Percentiles rank a stretch among this genome's conserved stretches.
Evolutionary conservation across 805 yeast species (phyloP).

Genomic region (Ogataea zsoltii): DNA sequence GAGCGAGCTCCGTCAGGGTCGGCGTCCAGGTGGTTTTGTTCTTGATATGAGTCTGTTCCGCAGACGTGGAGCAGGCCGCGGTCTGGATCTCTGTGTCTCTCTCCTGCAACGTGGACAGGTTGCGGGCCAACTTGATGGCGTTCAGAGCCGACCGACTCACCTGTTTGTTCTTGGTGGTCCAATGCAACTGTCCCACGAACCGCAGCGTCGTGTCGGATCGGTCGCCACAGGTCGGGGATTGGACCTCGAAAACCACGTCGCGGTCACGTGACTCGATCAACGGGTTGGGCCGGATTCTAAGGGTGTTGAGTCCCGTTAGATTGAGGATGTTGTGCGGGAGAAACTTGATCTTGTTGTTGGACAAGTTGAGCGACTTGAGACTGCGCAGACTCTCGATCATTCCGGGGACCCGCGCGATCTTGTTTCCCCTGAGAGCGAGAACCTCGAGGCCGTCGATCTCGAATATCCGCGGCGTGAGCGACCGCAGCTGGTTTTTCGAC

Average conservation of each 20-base stretch:
- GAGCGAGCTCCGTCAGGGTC: conserved; percentile 47
- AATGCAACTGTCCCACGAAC: conserved; percentile 30
- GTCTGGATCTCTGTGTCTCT: conserved; percentile 20
- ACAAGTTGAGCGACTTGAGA: conserved; percentile 52
- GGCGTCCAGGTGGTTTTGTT: conserved; percentile 37
- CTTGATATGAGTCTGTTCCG: conserved; percentile 18
- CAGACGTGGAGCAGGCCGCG: not conserved
- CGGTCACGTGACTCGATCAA: conserved; percentile 29
- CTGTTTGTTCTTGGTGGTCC: conserved; percentile 29
- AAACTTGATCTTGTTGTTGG: conserved; percentile 49
- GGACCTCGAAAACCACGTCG: conserved; percentile 13
- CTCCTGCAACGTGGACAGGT: conserved; percentile 36
- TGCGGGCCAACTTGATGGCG: conserved; percentile 30
- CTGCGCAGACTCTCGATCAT: conserved; percentile 41
- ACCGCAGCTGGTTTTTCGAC: conserved; percentile 47
- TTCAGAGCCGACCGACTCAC: conserved; percentile 22
- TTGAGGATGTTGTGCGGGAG: conserved; percentile 56
- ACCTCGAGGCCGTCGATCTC: conserved; percentile 51
- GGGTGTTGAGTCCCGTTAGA: conserved; percentile 41
- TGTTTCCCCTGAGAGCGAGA: conserved; percentile 52
- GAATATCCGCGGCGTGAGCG: conserved; percentile 52
- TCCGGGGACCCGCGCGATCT: conserved; percentile 47
- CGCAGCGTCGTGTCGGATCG: conserved; percentile 18
- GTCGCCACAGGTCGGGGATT: conserved; percentile 25
- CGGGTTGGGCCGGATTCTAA: conserved; percentile 61